Evolutionary conservation across 139 green algal genomes (phyloP).

Genomic region (Tetraselmis striata): DNA sequence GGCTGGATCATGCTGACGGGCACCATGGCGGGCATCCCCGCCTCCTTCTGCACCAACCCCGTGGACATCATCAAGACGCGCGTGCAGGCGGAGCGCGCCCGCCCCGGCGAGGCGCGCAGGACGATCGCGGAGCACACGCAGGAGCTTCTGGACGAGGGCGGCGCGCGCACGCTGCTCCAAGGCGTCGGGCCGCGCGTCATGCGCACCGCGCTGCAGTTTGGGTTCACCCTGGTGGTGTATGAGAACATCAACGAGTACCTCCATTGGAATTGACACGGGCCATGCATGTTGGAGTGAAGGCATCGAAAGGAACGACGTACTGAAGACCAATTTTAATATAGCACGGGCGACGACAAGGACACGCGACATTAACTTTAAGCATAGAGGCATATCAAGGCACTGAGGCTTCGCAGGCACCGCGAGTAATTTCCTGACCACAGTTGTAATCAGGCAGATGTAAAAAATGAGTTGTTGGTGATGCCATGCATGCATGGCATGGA

Average conservation of each 20-base stretch:
- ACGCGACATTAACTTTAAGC: too few species aligned
- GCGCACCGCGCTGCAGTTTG: background rate
- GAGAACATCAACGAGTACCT: background rate
- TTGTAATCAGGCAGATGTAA: too few species aligned
- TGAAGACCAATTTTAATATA: too few species aligned
- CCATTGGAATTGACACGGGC: background rate
- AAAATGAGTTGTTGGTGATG: too few species aligned
- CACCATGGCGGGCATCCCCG: background rate
- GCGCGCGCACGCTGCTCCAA: background rate
- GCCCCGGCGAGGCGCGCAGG: too few species aligned
- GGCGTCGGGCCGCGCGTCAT: background rate
- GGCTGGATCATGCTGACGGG: background rate
- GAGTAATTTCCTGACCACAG: too few species aligned
- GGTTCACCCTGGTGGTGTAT: background rate
- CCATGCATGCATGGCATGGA: too few species aligned
- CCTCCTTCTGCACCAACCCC: background rate
- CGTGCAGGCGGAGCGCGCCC: background rate
- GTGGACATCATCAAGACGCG: background rate
- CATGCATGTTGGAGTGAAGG: too few species aligned
- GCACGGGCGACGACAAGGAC: too few species aligned
- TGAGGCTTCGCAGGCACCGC: too few species aligned
- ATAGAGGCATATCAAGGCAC: too few species aligned
- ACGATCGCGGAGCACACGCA: background rate
- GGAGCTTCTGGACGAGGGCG: background rate
- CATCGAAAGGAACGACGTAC: background rate